phyloP scores from a whole-genome alignment of 192 early-diverging fungal species.

The Physocladia obscura region DNA sequence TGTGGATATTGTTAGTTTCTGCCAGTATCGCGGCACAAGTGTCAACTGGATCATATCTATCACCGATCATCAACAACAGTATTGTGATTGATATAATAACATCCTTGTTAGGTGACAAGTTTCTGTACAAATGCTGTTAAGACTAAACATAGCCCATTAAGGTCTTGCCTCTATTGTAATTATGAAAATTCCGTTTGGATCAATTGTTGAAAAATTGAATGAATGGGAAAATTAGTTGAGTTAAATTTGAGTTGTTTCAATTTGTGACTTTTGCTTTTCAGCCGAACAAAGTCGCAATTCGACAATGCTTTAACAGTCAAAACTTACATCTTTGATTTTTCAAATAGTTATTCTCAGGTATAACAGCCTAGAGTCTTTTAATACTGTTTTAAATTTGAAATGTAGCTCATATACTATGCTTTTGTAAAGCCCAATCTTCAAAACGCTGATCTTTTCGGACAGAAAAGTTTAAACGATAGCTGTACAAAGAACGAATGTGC shows the following conservation, averaged over 20 bases:
- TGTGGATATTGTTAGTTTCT: constrained; percentile 30
- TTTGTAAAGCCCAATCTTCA: constrained; percentile 25
- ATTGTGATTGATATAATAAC: constrained; percentile 36
- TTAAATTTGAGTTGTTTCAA: constrained; percentile 6
- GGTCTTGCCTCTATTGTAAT: constrained; percentile 26
- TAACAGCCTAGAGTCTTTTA: background rate
- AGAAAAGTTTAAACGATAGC: constrained; percentile 6
- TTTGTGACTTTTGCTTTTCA: background rate
- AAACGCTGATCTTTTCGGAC: constrained; percentile 20
- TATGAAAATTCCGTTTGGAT: constrained; percentile 24
- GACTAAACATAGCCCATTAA: background rate
- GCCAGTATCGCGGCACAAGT: constrained; percentile 48
- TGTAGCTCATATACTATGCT: constrained; percentile 26
- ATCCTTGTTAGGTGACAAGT: constrained; percentile 42
- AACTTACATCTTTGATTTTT: constrained; percentile 57
- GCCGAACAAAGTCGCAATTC: constrained; percentile 21
- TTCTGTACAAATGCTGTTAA: background rate
- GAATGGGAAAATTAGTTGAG: constrained; percentile 51
- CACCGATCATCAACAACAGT: constrained; percentile 17
- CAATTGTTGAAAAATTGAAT: constrained; percentile 43
- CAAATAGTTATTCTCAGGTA: constrained; percentile 60
- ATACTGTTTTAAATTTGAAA: background rate
- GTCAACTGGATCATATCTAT: constrained; percentile 23
- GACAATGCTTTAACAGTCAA: constrained; percentile 58
- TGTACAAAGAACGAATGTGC: constrained; percentile 24